Percentiles rank a stretch among this genome's conserved stretches.
Evolutionary conservation across 495 filamentous ascomycete species (phyloP).

Genomic region (Cudoniella acicularis): DNA sequence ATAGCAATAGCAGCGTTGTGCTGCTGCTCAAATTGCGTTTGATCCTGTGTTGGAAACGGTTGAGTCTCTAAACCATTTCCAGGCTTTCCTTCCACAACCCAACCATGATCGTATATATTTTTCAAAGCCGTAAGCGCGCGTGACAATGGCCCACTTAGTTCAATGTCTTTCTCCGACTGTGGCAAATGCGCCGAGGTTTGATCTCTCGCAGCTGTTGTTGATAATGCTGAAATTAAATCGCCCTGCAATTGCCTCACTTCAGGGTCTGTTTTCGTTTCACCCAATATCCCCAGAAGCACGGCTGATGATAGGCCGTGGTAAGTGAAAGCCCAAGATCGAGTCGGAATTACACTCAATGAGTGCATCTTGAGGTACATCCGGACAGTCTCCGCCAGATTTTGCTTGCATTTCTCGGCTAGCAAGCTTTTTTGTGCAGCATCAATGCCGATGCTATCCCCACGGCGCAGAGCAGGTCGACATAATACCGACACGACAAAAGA

Average conservation of each 20-base stretch:
- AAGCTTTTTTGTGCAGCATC: constrained; percentile 40
- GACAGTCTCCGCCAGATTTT: constrained; percentile 60
- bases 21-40: constrained; percentile 38
- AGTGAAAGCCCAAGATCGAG: constrained; percentile 63
- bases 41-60: constrained; percentile 23
- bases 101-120: constrained; percentile 56
- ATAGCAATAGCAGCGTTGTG: constrained; percentile 53
- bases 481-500: constrained; percentile 52
- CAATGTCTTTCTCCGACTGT: constrained; percentile 47
- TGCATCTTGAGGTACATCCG: constrained; percentile 67
- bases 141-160: constrained; percentile 50
- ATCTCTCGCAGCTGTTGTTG: constrained; percentile 51
- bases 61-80: neutral
- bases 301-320: constrained; percentile 64
- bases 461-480: constrained; percentile 49
- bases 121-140: constrained; percentile 49
- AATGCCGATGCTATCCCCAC: constrained; percentile 35
- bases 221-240: constrained; percentile 51
- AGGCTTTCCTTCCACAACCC: constrained; percentile 23
- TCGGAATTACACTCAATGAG: constrained; percentile 60
- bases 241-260: constrained; percentile 54
- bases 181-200: constrained; percentile 28
- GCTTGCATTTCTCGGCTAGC: constrained; percentile 53
- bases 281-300: constrained; percentile 59
- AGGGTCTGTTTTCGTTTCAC: constrained; percentile 54